phyloP scores from a whole-genome alignment of 495 filamentous ascomycete species.

The Hypoxylon cercidicola region DNA sequence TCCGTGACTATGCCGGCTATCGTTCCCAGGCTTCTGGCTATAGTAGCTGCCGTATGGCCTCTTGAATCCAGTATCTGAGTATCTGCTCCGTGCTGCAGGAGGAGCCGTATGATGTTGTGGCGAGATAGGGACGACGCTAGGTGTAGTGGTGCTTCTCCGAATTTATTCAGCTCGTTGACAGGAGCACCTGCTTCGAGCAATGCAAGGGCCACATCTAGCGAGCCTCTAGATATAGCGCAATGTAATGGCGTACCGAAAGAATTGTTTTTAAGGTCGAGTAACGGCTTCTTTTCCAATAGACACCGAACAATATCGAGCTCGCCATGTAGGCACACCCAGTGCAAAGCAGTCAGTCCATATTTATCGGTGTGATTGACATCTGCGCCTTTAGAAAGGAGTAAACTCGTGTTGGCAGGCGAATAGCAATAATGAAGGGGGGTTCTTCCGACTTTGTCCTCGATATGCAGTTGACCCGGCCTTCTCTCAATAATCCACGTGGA shows the following conservation, averaged over 20 bases:
- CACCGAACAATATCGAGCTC: constrained; percentile 30
- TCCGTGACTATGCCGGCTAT: neutral
- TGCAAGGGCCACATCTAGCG: constrained; percentile 13
- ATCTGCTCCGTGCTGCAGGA: constrained; percentile 11
- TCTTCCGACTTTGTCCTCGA: constrained; percentile 26
- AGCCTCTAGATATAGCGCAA: constrained; percentile 19
- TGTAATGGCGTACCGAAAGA: constrained; percentile 13
- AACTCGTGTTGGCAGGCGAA: constrained; percentile 24
- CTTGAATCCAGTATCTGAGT: neutral
- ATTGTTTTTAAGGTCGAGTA: constrained; percentile 24
- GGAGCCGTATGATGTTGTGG: constrained; percentile 19
- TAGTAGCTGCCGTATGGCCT: constrained; percentile 1
- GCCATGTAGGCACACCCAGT: constrained; percentile 35
- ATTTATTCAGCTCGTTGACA: constrained; percentile 9
- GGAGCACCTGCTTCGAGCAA: constrained; percentile 23
- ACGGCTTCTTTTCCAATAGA: constrained; percentile 28
- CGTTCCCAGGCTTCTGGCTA: constrained; percentile 3
- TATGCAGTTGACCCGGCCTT: constrained; percentile 18
- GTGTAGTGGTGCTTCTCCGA: constrained; percentile 12
- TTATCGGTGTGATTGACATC: constrained; percentile 38
- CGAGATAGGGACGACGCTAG: constrained; percentile 16
- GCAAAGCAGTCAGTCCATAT: constrained; percentile 31
- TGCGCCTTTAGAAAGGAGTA: constrained; percentile 23
- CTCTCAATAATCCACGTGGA: constrained; percentile 35
- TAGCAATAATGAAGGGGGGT: constrained; percentile 39